Conservation (phyloP, 2,329 filamentous ascomycete species). For the Penicillium sp. region DNA sequence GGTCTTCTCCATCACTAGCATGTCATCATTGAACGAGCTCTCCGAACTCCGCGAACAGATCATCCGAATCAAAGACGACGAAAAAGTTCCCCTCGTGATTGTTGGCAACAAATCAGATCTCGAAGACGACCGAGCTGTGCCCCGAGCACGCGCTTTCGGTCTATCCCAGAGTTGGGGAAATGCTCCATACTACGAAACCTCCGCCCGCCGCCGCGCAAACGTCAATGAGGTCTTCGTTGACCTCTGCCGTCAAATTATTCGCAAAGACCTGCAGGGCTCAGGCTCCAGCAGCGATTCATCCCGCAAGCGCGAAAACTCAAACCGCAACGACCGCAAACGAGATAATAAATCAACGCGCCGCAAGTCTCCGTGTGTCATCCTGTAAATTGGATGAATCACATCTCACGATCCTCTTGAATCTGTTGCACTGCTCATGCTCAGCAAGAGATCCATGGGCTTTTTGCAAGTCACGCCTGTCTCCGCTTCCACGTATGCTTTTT, state of each 20-base stretch:
- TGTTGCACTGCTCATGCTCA: conserved; percentile 20
- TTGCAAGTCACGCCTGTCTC: conserved; percentile 20
- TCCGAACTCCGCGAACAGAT: conserved; percentile 83
- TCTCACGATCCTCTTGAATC: conserved; percentile 10
- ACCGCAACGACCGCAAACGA: conserved; percentile 36
- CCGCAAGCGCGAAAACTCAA: conserved; percentile 38
- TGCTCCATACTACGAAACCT: conserved; percentile 88
- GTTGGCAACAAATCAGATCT: conserved; percentile 91
- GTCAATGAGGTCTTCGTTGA: conserved; percentile 89
- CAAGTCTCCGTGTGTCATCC: conserved; percentile 41
- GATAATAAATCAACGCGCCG: conserved; percentile 34
- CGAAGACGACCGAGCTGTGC: conserved; percentile 79
- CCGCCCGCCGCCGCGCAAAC: conserved; percentile 77
- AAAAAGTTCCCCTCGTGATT: conserved; percentile 81
- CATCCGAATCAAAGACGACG: conserved; percentile 85
- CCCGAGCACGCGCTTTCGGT: conserved; percentile 75
- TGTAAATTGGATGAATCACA: conserved; percentile 24
- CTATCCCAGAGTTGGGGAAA: conserved; percentile 85
- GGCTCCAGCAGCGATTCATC: conserved; percentile 30
- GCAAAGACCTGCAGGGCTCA: conserved; percentile 58
- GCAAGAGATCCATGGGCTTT: background rate
- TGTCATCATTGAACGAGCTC: conserved; percentile 79
- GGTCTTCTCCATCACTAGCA: conserved; percentile 87
- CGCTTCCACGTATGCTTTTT: conserved; percentile 29
- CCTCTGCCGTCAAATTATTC: conserved; percentile 79